These are phyloP conservation scores for Ustilago curta DNA, from an alignment of 1,284 basidiomycete genomes.

Conservation along the genomic window DNA sequence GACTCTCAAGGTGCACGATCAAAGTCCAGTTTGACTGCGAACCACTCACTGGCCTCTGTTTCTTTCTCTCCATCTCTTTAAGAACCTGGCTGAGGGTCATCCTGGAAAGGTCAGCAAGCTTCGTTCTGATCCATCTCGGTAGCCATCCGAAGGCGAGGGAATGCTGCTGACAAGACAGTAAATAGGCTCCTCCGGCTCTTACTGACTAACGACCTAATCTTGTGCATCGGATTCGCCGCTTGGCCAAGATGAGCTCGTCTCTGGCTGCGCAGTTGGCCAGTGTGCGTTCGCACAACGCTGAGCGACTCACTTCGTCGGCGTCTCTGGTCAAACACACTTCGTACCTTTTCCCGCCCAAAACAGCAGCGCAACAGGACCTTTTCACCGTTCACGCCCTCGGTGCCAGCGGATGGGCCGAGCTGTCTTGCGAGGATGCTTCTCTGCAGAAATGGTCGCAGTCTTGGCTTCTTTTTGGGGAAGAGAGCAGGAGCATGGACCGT, in stretches of 20 bases:
- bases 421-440: slow-evolving; percentile 70
- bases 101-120: no score
- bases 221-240: background rate
- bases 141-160: slow-evolving; percentile 11
- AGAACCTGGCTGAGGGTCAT: background rate
- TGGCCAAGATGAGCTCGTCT: slow-evolving; percentile 76
- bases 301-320: slow-evolving; percentile 77
- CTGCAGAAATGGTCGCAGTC: slow-evolving; percentile 71
- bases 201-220: background rate
- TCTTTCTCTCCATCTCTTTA: background rate
- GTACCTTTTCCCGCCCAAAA: slow-evolving; percentile 79
- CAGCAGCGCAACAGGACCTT: slow-evolving; percentile 71
- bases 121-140: background rate
- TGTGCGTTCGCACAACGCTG: slow-evolving; percentile 82
- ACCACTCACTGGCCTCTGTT: background rate
- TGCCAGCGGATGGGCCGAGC: slow-evolving; percentile 80
- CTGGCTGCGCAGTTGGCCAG: slow-evolving; percentile 86
- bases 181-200: background rate
- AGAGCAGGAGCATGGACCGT: slow-evolving; percentile 81
- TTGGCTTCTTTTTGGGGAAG: slow-evolving; percentile 83
- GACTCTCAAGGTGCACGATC: background rate
- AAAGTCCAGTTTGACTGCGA: background rate
- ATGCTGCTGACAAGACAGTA: slow-evolving; percentile 15
- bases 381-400: slow-evolving; percentile 87
- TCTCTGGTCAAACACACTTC: slow-evolving; percentile 75